These are phyloP conservation scores for Trebouxia sp. DNA, from an alignment of 139 green algal genomes.

Conservation along the genomic window DNA sequence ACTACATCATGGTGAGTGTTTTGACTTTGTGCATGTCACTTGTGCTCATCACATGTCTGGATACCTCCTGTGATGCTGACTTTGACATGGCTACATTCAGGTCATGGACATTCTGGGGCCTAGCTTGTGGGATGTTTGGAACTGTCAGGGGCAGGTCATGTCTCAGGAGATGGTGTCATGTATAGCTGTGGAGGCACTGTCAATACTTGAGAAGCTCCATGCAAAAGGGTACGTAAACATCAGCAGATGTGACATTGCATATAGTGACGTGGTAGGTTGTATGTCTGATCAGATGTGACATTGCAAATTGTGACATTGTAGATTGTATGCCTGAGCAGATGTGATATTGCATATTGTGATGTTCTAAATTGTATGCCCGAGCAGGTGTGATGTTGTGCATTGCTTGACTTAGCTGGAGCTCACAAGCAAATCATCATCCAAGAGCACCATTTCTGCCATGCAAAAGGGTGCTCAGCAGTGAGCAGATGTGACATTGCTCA, in stretches of 20 bases:
- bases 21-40: not conserved
- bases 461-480: constrained; percentile 90
- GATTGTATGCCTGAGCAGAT: too few relatives aligned
- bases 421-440: too few relatives aligned
- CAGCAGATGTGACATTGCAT: not conserved
- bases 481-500: too few relatives aligned
- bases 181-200: constrained; percentile 96
- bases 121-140: constrained; percentile 98
- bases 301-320: not conserved
- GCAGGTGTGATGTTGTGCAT: too few relatives aligned
- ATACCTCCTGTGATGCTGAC: not conserved
- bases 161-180: constrained; percentile 98
- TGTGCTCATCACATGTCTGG: not conserved
- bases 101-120: constrained; percentile 99
- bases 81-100: constrained; percentile 47
- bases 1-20: constrained; percentile 96
- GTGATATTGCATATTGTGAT: not conserved
- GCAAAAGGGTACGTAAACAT: constrained; percentile 74
- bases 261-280: not conserved
- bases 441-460: constrained; percentile 52
- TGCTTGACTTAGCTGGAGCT: too few relatives aligned
- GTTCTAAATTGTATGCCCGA: not conserved
- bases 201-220: constrained; percentile 98
- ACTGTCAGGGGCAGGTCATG: constrained; percentile 92
- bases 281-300: not conserved